Evolutionary conservation across 495 filamentous ascomycete species (phyloP), one percentile per base, ranked within the genome.

Genomic region (Amorphotheca resinae): DNA sequence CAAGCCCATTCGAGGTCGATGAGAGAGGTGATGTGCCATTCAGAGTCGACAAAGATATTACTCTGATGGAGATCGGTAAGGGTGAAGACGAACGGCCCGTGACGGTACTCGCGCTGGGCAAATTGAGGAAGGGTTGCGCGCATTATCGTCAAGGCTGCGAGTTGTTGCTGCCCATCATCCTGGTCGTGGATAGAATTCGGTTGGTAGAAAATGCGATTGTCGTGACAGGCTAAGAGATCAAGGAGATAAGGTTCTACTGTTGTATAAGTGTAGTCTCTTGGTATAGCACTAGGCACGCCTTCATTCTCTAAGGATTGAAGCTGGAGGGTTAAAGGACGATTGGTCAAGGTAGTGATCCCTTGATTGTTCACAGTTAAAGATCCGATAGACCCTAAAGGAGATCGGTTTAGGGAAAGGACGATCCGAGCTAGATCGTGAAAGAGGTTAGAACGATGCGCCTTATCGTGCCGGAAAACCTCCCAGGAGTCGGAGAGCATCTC

Each of bases 1-100:
- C 59, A 63, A 12, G 59, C 57, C 59, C 56, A 65, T 42, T 64
- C 59, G 11, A 64, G 48, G 38, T 65, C 58, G 4, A 65, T 41
- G 2, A 62, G 21, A 9, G 17, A 56, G 15, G 14, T 59, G 25
- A 63, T 56, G 45, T 61, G 22, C 57, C 52, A 60, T 26, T 48
- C 26, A n/a, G 16, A 20, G 12, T 64, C 35, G 8, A 63, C 53
- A 45, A 59, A 58, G 9, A 47, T 47, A 16, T 62, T 64, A 35
- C 50, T 58, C 16, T 14, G 42, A 45, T 60, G 47, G 1, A 60
- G 48, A 35, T 60, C 55, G 4, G 54, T 57, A 11, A 59, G 50
- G 0, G n/a, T 45, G n/a, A 51, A 37, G 1, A 57, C 9, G 34
- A 57, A 62, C 12, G 55, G 59, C 1, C 55, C 53, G n/a, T 50